Percentiles rank a stretch among this genome's conserved stretches.
Conservation (phyloP, 176 grass and related monocot genomes). For the Paspalum vaginatum region DNA sequence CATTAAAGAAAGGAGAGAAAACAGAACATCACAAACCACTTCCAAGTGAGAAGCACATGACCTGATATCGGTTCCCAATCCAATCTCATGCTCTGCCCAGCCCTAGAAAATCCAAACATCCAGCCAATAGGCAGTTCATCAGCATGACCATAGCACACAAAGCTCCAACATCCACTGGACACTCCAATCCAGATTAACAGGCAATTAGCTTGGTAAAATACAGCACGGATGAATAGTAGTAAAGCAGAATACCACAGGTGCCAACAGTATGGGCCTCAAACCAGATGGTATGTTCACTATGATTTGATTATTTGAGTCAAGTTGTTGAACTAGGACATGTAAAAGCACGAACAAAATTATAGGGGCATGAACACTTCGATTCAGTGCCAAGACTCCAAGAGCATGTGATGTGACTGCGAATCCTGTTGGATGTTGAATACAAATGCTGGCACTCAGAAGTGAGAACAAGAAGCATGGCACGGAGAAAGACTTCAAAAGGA, state of each 20-base stretch:
- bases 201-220: conserved; percentile 14
- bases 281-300: conserved; percentile 15
- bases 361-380: not conserved
- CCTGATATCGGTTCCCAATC: not conserved
- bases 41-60: conserved; percentile 28
- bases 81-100: too few species aligned
- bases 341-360: not conserved
- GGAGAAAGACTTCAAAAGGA: not conserved
- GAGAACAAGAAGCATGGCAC: not conserved
- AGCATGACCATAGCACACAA: not conserved
- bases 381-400: not conserved
- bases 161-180: conserved; percentile 18
- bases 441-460: not conserved
- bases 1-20: not conserved
- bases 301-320: not conserved
- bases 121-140: not conserved
- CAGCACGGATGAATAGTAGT: conserved; percentile 7
- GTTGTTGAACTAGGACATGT: not conserved
- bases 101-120: not conserved
- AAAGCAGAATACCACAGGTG: conserved; percentile 51
- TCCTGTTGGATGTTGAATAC: too few species aligned
- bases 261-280: conserved; percentile 49
- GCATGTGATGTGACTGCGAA: not conserved
- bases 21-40: not conserved
- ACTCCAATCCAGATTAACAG: conserved; percentile 33